phyloP scores from a whole-genome alignment of 192 early-diverging fungal genomes.

The Blastocladiella britannica region DNA sequence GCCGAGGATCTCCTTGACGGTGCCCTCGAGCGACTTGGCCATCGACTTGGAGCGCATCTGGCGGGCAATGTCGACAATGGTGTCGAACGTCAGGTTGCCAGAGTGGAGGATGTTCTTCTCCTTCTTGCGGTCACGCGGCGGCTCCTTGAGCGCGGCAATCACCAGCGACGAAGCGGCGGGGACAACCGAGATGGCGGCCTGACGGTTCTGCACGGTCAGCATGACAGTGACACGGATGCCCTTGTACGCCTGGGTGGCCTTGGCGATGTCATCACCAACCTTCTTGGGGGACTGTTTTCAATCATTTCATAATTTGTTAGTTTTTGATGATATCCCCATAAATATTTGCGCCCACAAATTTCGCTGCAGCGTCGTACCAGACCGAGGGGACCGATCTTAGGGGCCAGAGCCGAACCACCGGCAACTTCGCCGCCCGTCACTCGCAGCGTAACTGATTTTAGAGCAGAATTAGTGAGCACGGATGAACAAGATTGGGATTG shows the following conservation, averaged over 20 bases:
- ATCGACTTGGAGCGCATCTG: slow-evolving; percentile 85
- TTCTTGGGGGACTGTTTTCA: slow-evolving; percentile 77
- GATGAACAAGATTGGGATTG: slow-evolving; percentile 3
- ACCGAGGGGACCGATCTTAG: slow-evolving; percentile 99
- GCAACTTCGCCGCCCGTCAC: slow-evolving; percentile 96
- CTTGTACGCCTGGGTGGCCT: slow-evolving; percentile 98
- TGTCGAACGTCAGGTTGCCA: slow-evolving; percentile 85
- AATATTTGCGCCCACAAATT: no score
- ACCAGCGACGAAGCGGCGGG: slow-evolving; percentile 91
- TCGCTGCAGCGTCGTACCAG: slow-evolving; percentile 27
- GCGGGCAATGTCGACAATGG: slow-evolving; percentile 87
- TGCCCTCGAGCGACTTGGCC: slow-evolving; percentile 81
- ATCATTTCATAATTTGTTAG: neutral
- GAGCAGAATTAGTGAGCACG: slow-evolving; percentile 1
- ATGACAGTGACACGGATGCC: slow-evolving; percentile 95
- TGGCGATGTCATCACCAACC: slow-evolving; percentile 99
- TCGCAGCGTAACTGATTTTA: slow-evolving; percentile 69
- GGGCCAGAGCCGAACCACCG: slow-evolving; percentile 89
- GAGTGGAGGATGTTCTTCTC: slow-evolving; percentile 78
- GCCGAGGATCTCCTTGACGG: slow-evolving; percentile 90
- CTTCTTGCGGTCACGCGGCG: slow-evolving; percentile 95
- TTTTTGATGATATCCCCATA: no score
- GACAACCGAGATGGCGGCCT: slow-evolving; percentile 88
- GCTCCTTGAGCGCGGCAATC: slow-evolving; percentile 93
- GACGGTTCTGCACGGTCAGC: slow-evolving; percentile 99